Base-by-base conservation (phyloP, 345 rosid genomes). In the Physaria fendleri region DNA sequence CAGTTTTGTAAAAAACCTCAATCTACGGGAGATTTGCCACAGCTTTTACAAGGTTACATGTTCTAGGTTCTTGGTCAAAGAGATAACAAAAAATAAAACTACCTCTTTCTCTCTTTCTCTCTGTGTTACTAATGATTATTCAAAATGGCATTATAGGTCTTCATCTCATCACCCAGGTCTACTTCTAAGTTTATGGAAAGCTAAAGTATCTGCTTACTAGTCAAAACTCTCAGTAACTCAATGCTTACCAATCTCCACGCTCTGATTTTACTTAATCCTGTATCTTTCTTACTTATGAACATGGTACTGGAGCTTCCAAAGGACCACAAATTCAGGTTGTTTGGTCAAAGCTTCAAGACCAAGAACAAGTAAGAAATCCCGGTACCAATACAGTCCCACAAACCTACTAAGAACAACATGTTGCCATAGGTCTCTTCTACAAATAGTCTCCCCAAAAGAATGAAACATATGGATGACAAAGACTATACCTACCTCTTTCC, bases 291-390 rank as follows among this genome's bases (percentile, higher is more conserved):
- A n/a, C 8, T 32, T 32, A 32, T 32, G 35, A 32, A 32, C 35
- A 32, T 18, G 78, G 83, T 6, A 89, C 87, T 57, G 95, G 95
- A 56, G 87, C 81, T 69, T 82, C 92, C 45, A 86, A 84, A 12
- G 4, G 35, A 32, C 35, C 35, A 32, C 13, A 32, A 35, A 4
- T 35, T n/a, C 39, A n/a, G 6, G 38, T 1, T 33, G 6, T 12
- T 33, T 4, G 15, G 6, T 33, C 6, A 13, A 33, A 11, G 38
- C 6, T 34, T 34, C 39, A 34, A 34, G 39, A 34, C 15, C 15
- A 34, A n/a, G 15, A 15, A 12, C 15, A 34, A 12, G 6, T 4
- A 35, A 13, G 8, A 35, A 35, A 35, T 4, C 28, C 5, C 28
- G 28, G 28, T 25, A 25, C 28, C 8, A 7, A 25, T 1, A 2